phyloP scores from a whole-genome alignment of 768 basidiomycete species.

The Amanita rimosa region DNA sequence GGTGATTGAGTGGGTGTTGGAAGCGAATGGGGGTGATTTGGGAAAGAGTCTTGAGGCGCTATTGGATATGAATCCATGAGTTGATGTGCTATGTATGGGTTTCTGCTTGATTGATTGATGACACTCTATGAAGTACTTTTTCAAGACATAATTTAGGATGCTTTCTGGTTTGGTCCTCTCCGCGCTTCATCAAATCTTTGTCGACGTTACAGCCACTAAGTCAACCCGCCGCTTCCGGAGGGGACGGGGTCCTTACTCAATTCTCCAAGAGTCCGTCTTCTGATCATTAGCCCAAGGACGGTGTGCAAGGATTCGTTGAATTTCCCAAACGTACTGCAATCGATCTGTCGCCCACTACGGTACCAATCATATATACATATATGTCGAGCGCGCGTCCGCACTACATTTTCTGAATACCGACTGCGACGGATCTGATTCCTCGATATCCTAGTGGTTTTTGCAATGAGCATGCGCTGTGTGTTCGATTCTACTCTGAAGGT shows the following conservation, averaged over 20 bases:
- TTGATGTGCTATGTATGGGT: conserved; percentile 19
- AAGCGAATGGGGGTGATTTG: conserved; percentile 81
- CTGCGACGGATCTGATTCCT: too few species aligned
- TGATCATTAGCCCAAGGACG: not conserved
- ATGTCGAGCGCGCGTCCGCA: not conserved
- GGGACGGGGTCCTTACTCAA: conserved; percentile 22
- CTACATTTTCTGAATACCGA: not conserved
- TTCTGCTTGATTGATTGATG: not conserved
- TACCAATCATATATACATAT: conserved; percentile 28
- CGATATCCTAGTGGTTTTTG: conserved; percentile 32
- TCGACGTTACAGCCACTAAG: too few species aligned
- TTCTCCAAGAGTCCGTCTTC: conserved; percentile 21
- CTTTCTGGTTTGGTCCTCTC: too few species aligned
- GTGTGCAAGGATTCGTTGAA: conserved; percentile 14
- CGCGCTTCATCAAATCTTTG: too few species aligned
- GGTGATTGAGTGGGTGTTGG: conserved; percentile 81
- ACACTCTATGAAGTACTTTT: not conserved
- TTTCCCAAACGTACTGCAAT: conserved; percentile 17
- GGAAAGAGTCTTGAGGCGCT: conserved; percentile 83
- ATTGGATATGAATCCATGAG: conserved; percentile 49
- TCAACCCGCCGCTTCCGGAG: too few species aligned
- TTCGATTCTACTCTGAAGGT: not conserved
- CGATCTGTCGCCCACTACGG: conserved; percentile 31
- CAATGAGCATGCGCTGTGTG: conserved; percentile 28
- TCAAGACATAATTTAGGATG: not conserved